phyloP scores from a whole-genome alignment of 75 land plant species.

The Selaginella tamariscina region DNA sequence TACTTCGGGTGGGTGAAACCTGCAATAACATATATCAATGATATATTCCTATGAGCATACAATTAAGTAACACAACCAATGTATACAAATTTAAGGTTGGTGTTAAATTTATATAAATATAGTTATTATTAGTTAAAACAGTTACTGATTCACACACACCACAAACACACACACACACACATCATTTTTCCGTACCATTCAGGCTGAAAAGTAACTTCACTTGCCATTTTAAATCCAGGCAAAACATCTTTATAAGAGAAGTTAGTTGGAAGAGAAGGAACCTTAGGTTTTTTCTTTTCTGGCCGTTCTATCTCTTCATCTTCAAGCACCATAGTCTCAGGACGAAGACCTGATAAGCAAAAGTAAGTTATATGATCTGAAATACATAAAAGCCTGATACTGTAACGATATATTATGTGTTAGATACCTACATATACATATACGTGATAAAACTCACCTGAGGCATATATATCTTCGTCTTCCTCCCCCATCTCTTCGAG shows the following conservation, averaged over 20 bases:
- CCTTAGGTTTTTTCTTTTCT: neutral
- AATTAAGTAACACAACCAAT: neutral
- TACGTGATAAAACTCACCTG: conserved; percentile 35
- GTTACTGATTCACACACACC: no score
- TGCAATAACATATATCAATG: conserved; percentile 20
- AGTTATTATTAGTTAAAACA: neutral
- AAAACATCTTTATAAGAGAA: conserved; percentile 19
- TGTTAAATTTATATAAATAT: neutral
- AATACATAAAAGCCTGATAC: no score
- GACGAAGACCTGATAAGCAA: neutral
- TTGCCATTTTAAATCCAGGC: conserved; percentile 55
- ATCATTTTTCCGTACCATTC: no score
- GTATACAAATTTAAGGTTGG: neutral
- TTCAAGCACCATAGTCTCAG: neutral
- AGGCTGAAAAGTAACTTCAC: conserved; percentile 29
- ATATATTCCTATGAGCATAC: neutral
- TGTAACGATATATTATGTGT: no score
- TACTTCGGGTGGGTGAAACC: conserved; percentile 72
- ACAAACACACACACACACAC: no score
- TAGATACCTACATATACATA: neutral
- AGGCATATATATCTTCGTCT: conserved; percentile 85
- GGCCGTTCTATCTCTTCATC: neutral
- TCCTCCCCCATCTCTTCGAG: conserved; percentile 80
- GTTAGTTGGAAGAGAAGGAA: neutral
- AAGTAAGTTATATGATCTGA: neutral